Conservation (phyloP, 2,329 filamentous ascomycete genomes). For the Calonectria pseudoturangicola region DNA sequence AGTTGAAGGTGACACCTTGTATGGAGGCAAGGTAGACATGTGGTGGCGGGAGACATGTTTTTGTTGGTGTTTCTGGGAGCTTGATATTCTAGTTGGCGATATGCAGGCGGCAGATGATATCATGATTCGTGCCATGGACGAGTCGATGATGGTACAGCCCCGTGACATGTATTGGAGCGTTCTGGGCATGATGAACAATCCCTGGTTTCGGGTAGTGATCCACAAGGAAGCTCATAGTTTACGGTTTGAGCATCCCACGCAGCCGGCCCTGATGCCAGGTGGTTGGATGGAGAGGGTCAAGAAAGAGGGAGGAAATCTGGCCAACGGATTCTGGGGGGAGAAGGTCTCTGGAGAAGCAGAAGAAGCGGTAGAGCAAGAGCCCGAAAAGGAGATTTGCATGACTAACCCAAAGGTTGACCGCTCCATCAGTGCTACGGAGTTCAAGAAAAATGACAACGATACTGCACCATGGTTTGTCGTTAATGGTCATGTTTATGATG, state of each 20-base stretch:
- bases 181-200: slow-evolving; percentile 98
- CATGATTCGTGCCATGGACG: slow-evolving; percentile 91
- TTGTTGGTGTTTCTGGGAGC: slow-evolving; percentile 94
- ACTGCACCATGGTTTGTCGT: slow-evolving; percentile 90
- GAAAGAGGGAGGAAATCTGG: slow-evolving; percentile 85
- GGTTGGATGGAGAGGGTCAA: slow-evolving; percentile 97
- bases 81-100: slow-evolving; percentile 79
- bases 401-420: slow-evolving; percentile 79
- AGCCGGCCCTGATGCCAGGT: slow-evolving; percentile 83
- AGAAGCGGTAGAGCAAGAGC: slow-evolving; percentile 65
- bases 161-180: slow-evolving; percentile 98
- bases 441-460: slow-evolving; percentile 80
- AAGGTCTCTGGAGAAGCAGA: slow-evolving; percentile 72
- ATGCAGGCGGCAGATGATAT: slow-evolving; percentile 81
- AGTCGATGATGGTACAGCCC: slow-evolving; percentile 89
- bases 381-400: slow-evolving; percentile 83
- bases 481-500: slow-evolving; percentile 92
- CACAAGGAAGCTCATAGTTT: slow-evolving; percentile 77
- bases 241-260: slow-evolving; percentile 91
- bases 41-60: slow-evolving; percentile 87
- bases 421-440: slow-evolving; percentile 81
- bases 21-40: slow-evolving; percentile 86
- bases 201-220: slow-evolving; percentile 91
- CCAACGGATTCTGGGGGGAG: slow-evolving; percentile 91
- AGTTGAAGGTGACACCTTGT: slow-evolving; percentile 78